Percentiles rank a stretch among this genome's conserved stretches.
These are phyloP conservation scores for Ramularia endophylla DNA, from an alignment of 2,329 filamentous ascomycete genomes.

Conservation along the genomic window DNA sequence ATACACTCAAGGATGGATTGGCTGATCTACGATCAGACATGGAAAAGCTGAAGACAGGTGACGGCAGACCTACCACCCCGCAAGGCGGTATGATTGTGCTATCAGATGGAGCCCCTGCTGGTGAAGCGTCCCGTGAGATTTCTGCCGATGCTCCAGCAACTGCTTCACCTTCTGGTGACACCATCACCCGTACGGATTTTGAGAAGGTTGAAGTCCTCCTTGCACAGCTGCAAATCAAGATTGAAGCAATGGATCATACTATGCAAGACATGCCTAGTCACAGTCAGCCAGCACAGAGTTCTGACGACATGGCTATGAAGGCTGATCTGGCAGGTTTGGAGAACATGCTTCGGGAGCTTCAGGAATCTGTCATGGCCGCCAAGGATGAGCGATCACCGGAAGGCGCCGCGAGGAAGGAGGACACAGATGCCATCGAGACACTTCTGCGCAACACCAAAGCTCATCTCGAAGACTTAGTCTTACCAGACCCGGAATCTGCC, in stretches of 20 bases:
- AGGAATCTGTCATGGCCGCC: constrained; percentile 52
- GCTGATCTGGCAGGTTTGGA: constrained; percentile 49
- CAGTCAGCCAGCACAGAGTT: constrained; percentile 30
- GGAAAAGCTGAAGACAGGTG: constrained; percentile 62
- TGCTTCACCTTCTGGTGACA: constrained; percentile 21
- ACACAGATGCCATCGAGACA: constrained; percentile 85
- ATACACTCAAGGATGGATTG: constrained; percentile 78
- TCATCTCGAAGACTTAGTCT: constrained; percentile 71
- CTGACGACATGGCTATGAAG: constrained; percentile 37
- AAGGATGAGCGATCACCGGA: constrained; percentile 34
- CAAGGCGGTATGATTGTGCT: constrained; percentile 52
- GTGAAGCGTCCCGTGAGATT: constrained; percentile 33
- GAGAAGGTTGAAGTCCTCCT: constrained; percentile 82
- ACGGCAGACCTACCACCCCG: constrained; percentile 38
- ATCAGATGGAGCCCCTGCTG: constrained; percentile 46
- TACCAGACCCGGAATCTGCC: constrained; percentile 60
- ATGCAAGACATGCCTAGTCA: constrained; percentile 42
- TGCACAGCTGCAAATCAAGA: constrained; percentile 73
- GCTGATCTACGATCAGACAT: constrained; percentile 71
- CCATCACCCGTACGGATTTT: constrained; percentile 64
- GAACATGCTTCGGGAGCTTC: constrained; percentile 49
- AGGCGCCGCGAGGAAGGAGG: constrained; percentile 66
- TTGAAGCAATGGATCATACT: constrained; percentile 65
- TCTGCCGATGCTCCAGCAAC: constrained; percentile 36
- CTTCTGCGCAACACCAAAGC: constrained; percentile 85